A percentile compares a stretch with the other conserved stretches of the same genome.
Evolutionary conservation across 768 basidiomycete genomes (phyloP).

Genomic region (Lactarius psammicola): DNA sequence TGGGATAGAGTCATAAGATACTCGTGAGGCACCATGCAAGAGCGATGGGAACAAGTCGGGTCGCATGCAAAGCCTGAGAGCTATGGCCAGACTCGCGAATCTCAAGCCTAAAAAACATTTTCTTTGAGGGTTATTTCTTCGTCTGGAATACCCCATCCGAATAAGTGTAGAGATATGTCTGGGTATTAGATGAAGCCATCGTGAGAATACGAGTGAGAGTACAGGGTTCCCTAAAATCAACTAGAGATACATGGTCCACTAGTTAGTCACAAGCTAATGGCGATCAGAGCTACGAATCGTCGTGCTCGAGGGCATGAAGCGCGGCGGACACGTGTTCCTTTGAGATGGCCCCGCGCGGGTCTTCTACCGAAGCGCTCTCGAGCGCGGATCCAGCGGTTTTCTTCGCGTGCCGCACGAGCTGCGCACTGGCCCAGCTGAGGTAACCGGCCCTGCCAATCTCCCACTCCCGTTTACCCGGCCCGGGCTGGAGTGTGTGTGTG

Average conservation of each 20-base stretch:
- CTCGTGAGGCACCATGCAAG: not conserved
- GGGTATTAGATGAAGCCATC: too few species aligned
- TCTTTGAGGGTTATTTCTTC: too few species aligned
- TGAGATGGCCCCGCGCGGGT: not conserved
- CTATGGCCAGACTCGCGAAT: not conserved
- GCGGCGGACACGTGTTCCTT: slow-evolving; percentile 13
- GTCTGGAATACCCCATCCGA: not conserved
- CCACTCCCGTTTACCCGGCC: slow-evolving; percentile 74
- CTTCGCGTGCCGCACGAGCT: slow-evolving; percentile 44
- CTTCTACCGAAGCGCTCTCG: not conserved
- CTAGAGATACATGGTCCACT: not conserved
- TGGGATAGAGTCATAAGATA: not conserved
- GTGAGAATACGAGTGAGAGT: too few species aligned
- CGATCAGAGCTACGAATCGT: not conserved
- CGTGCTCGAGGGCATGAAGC: slow-evolving; percentile 1
- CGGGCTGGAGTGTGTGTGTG: slow-evolving; percentile 35
- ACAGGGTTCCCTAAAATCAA: too few species aligned
- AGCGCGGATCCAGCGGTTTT: slow-evolving; percentile 1
- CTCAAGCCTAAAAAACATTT: not conserved
- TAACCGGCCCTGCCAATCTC: slow-evolving; percentile 75
- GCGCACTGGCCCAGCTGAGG: slow-evolving; percentile 69
- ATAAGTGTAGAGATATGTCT: too few species aligned
- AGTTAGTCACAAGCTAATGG: not conserved
- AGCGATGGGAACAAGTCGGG: not conserved
- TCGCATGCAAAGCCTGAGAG: not conserved